Conservation (phyloP, 441 rosid genomes). For the Eugenia klotzschiana region DNA sequence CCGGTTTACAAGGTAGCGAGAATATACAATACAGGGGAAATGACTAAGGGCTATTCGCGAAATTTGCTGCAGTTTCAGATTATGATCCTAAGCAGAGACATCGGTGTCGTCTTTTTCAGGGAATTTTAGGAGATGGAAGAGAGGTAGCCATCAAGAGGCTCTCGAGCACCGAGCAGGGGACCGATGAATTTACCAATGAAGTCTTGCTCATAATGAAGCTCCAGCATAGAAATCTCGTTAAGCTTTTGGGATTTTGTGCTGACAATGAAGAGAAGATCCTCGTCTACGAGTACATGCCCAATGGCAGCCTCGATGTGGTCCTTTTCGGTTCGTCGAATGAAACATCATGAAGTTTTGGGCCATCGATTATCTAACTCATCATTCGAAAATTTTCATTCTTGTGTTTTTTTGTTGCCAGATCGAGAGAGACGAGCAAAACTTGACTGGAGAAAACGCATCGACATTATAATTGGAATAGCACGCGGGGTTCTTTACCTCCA, state of each 20-base stretch:
- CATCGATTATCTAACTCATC: neutral
- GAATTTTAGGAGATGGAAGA: conserved; percentile 18
- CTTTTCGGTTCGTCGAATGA: neutral
- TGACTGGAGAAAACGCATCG: conserved; percentile 14
- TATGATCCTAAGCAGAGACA: neutral
- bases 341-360: neutral
- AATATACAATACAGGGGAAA: neutral
- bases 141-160: conserved; percentile 36
- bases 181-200: neutral
- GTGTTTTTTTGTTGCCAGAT: conserved; percentile 6
- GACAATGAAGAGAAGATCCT: neutral
- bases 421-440: conserved; percentile 1
- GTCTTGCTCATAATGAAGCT: neutral
- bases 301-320: neutral
- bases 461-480: conserved; percentile 17
- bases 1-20: conserved; percentile 27
- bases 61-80: neutral
- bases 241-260: neutral
- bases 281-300: neutral
- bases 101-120: conserved; percentile 4
- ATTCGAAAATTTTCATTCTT: neutral
- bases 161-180: conserved; percentile 4
- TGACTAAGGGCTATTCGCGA: neutral
- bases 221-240: conserved; percentile 1
- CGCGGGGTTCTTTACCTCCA: conserved; percentile 24